Evolutionary conservation across 305 asterid species (phyloP).

Genomic region (Nicotiana rustica): DNA sequence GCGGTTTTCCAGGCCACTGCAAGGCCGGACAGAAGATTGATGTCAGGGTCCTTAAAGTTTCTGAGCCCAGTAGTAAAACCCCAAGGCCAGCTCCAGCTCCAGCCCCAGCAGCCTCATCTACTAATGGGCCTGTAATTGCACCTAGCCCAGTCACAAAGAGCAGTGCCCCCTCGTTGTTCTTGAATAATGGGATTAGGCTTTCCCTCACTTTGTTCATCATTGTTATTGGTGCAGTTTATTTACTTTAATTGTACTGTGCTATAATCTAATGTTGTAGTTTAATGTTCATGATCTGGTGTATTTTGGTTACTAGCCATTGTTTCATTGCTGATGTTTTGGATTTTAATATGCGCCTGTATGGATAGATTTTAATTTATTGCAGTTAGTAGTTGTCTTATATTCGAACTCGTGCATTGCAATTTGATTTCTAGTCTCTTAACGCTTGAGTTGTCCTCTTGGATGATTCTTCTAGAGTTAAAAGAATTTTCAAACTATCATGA

Average conservation of each 20-base stretch:
- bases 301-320: neutral
- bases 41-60: conserved; percentile 49
- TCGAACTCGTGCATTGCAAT: neutral
- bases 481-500: neutral
- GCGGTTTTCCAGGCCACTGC: conserved; percentile 69
- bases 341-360: neutral
- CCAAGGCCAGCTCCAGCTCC: conserved; percentile 38
- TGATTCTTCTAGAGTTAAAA: neutral
- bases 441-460: neutral
- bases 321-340: neutral
- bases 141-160: conserved; percentile 46
- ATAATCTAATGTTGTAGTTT: neutral
- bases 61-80: conserved; percentile 33
- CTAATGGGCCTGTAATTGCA: conserved; percentile 38
- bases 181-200: neutral
- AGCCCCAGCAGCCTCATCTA: conserved; percentile 32
- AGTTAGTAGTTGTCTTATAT: neutral
- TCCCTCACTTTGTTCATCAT: conserved; percentile 9
- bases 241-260: neutral
- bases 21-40: conserved; percentile 67
- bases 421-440: neutral
- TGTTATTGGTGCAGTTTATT: neutral
- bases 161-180: neutral
- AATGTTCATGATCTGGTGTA: neutral
- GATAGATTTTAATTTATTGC: neutral